A percentile compares a stretch with the other conserved stretches of the same genome.
These are phyloP conservation scores for Skeletonema potamos DNA, from an alignment of 108 stramenopile species.

Conservation along the genomic window DNA sequence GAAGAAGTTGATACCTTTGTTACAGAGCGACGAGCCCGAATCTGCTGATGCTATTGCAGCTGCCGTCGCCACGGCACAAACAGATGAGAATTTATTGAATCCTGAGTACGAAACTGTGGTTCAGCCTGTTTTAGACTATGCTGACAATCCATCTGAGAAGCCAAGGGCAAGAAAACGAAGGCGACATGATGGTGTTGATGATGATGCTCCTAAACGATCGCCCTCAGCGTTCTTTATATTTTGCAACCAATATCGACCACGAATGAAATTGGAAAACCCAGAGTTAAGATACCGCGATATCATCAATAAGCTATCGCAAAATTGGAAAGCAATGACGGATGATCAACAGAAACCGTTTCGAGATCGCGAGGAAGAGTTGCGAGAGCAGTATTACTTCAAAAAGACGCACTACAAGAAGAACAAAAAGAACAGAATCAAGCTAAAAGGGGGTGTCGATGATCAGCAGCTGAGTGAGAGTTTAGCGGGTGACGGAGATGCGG, in stretches of 20 bases:
- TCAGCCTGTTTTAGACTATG: background rate
- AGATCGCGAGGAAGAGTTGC: conserved; percentile 23
- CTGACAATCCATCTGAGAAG: background rate
- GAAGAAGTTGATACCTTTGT: background rate
- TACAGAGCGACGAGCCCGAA: background rate
- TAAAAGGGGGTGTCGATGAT: background rate
- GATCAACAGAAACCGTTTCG: conserved; percentile 47
- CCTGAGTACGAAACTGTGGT: background rate
- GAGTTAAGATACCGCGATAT: conserved; percentile 53
- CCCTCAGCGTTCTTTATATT: conserved; percentile 60
- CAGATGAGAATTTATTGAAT: background rate
- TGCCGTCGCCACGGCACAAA: background rate
- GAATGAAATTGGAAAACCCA: conserved; percentile 44
- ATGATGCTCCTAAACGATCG: conserved; percentile 56
- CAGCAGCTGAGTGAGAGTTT: background rate
- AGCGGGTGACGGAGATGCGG: background rate
- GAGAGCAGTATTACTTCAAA: conserved; percentile 26
- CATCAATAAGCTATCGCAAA: conserved; percentile 44
- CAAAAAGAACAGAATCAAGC: background rate
- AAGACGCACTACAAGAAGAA: conserved; percentile 11
- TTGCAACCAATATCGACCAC: conserved; percentile 26
- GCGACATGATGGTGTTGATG: conserved; percentile 12
- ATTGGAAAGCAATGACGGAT: conserved; percentile 46
- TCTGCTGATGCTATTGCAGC: background rate
- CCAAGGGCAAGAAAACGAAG: background rate